These are phyloP conservation scores for Thalia dealbata DNA, from an alignment of 176 grass and related monocot species.

Conservation along the genomic window DNA sequence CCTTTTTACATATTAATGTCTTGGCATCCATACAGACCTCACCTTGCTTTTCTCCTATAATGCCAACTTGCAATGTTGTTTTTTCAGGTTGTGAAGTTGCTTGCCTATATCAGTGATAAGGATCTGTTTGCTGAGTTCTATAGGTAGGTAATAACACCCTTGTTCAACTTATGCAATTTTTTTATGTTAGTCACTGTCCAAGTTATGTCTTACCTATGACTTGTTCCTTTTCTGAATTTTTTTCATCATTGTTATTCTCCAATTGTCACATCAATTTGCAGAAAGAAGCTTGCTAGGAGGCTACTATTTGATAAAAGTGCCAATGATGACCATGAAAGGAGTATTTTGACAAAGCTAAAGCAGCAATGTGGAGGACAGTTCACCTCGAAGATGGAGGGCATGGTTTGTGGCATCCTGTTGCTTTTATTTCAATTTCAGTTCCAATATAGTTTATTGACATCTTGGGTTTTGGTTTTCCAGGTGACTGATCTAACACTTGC, in stretches of 20 bases:
- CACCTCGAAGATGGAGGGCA: slow-evolving; percentile 79
- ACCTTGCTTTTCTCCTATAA: neutral
- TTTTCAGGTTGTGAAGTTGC: slow-evolving; percentile 34
- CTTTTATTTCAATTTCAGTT: neutral
- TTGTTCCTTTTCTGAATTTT: neutral
- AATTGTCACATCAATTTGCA: neutral
- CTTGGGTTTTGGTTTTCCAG: slow-evolving; percentile 6
- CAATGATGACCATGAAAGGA: slow-evolving; percentile 64
- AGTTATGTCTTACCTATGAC: neutral
- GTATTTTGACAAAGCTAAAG: slow-evolving; percentile 75
- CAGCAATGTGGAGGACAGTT: slow-evolving; percentile 80
- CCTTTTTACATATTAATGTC: neutral
- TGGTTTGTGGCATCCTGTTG: slow-evolving; percentile 30
- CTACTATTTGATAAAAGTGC: slow-evolving; percentile 49
- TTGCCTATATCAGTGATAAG: slow-evolving; percentile 31
- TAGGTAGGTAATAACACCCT: slow-evolving; percentile 6
- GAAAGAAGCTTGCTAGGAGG: slow-evolving; percentile 38
- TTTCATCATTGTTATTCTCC: neutral
- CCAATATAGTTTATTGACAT: neutral
- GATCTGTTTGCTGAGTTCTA: slow-evolving; percentile 45
- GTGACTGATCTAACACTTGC: slow-evolving; percentile 82
- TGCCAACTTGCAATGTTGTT: neutral
- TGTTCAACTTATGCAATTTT: neutral
- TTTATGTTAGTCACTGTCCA: neutral
- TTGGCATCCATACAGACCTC: neutral